Evolutionary conservation across 2,329 filamentous ascomycete genomes (phyloP).

Genomic region (Knufia fluminis): DNA sequence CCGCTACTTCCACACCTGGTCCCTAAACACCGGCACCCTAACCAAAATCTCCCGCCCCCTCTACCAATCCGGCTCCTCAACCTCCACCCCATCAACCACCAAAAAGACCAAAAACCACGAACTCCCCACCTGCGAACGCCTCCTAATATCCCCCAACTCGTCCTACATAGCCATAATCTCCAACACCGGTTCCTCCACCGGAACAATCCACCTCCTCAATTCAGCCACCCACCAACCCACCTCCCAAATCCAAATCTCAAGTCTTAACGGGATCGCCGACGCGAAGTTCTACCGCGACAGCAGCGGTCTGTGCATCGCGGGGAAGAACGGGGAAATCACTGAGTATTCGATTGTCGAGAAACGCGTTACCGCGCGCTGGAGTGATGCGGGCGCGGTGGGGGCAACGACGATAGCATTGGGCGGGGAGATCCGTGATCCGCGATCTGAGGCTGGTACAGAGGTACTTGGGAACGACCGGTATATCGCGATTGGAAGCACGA

Average conservation of each 20-base stretch:
- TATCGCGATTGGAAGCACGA: conserved; percentile 78
- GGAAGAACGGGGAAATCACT: conserved; percentile 78
- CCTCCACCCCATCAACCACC: background rate
- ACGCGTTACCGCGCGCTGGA: conserved; percentile 71
- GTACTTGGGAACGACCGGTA: conserved; percentile 74
- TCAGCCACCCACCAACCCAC: conserved; percentile 79
- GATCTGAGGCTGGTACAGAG: conserved; percentile 9
- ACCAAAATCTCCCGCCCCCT: conserved; percentile 70
- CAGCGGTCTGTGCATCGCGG: conserved; percentile 69
- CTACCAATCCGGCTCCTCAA: conserved; percentile 36
- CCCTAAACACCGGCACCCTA: conserved; percentile 69
- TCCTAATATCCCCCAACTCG: conserved; percentile 79
- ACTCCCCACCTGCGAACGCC: conserved; percentile 51
- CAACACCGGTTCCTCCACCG: conserved; percentile 73
- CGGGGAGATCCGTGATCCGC: conserved; percentile 30
- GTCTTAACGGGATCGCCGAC: conserved; percentile 73
- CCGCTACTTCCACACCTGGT: conserved; percentile 90
- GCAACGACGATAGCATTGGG: conserved; percentile 76
- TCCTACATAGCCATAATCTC: conserved; percentile 76
- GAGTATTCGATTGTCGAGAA: conserved; percentile 69
- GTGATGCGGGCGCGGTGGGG: conserved; percentile 79
- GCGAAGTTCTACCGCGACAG: conserved; percentile 89
- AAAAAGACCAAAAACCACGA: conserved; percentile 31
- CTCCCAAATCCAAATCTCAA: conserved; percentile 70
- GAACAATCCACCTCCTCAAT: conserved; percentile 76